These are phyloP conservation scores for Populus tremula DNA, from an alignment of 345 rosid genomes.

Conservation along the genomic window DNA sequence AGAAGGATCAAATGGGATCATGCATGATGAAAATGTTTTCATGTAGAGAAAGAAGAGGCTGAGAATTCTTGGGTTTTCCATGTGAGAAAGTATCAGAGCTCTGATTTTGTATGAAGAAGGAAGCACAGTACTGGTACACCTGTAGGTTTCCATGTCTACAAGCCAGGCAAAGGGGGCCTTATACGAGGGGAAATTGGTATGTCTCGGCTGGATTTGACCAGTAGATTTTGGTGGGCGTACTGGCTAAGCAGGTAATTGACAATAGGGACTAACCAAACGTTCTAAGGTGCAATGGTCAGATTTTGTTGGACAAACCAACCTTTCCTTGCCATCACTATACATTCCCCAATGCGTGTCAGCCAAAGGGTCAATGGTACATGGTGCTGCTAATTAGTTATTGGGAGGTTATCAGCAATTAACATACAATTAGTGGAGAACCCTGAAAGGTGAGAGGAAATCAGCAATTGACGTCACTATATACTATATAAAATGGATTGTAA, in stretches of 20 bases:
- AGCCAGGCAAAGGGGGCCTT: background rate
- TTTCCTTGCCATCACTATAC: background rate
- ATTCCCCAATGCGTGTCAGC: background rate
- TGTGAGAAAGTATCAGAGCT: background rate
- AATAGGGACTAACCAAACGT: slow-evolving; percentile 28
- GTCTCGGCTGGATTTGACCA: slow-evolving; percentile 14
- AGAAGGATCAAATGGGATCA: background rate
- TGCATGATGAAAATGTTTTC: background rate
- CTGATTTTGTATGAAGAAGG: background rate
- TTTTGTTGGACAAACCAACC: slow-evolving; percentile 32
- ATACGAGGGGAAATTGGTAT: no score
- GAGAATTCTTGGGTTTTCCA: background rate
- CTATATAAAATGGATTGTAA: no score
- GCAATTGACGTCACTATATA: no score
- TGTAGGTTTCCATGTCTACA: background rate
- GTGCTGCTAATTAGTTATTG: no score
- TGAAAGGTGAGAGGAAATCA: no score
- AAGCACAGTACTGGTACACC: background rate
- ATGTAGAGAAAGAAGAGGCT: background rate
- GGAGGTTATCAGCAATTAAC: no score
- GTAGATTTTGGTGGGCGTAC: slow-evolving; percentile 12
- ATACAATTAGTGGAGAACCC: no score
- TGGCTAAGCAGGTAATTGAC: slow-evolving; percentile 2
- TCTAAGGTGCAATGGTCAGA: slow-evolving; percentile 11
- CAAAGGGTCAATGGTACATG: background rate